Conservation (phyloP, 1,139 yeast species). For the Pichia sp. region DNA sequence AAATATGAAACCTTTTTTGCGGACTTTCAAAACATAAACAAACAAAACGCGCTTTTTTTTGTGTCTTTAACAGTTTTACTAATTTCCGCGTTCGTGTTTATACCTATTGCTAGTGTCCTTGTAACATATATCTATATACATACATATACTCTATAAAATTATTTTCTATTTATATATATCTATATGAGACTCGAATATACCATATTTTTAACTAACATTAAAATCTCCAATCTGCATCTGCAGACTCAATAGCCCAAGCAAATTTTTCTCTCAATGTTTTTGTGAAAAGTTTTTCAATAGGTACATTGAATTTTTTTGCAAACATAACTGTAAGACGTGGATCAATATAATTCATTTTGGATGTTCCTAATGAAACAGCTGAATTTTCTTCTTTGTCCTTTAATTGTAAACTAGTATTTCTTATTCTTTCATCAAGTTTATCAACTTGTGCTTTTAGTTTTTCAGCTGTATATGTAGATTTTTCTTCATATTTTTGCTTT, state of each 20-base stretch:
- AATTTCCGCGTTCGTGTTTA: no score
- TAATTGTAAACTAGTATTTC: constrained; percentile 63
- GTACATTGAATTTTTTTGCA: constrained; percentile 79
- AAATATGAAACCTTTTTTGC: no score
- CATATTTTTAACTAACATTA: no score
- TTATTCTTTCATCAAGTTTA: constrained; percentile 64
- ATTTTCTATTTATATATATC: no score
- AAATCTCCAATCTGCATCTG: constrained; percentile 83
- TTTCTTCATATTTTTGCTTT: constrained; percentile 54
- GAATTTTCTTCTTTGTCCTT: constrained; percentile 93
- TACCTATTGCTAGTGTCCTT: no score
- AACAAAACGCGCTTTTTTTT: no score
- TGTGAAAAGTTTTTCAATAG: constrained; percentile 86
- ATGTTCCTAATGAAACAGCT: constrained; percentile 87
- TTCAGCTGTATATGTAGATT: constrained; percentile 54
- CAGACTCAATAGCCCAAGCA: constrained; percentile 92
- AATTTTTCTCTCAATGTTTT: constrained; percentile 89
- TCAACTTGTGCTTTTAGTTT: constrained; percentile 71
- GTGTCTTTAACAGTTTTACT: no score
- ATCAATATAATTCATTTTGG: constrained; percentile 91
- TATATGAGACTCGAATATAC: no score
- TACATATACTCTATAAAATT: no score
- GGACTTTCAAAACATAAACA: no score
- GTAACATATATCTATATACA: no score
- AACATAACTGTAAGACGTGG: constrained; percentile 90